A percentile compares a stretch with the other conserved stretches of the same genome.
Conservation (phyloP, 2,329 filamentous ascomycete species). For the Hyphodiscus sp. region DNA sequence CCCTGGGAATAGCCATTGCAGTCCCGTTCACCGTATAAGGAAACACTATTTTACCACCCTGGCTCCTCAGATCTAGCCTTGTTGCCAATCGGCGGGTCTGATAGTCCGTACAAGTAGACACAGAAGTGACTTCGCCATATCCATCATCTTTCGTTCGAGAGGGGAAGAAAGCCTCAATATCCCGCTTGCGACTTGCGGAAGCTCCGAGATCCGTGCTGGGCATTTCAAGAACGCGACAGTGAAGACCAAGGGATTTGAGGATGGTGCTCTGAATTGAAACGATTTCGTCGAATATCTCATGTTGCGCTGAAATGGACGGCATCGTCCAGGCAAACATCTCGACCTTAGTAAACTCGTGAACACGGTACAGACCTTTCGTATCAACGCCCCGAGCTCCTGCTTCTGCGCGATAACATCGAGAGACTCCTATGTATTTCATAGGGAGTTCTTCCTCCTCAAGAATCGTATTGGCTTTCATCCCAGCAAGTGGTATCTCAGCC, state of each 20-base stretch:
- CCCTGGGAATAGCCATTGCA: conserved; percentile 81
- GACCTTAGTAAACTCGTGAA: conserved; percentile 98
- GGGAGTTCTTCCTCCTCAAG: conserved; percentile 64
- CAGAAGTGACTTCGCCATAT: conserved; percentile 90
- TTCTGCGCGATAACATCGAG: conserved; percentile 92
- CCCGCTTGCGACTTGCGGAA: conserved; percentile 76
- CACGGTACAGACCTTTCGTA: conserved; percentile 90
- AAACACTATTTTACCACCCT: conserved; percentile 55
- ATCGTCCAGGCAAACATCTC: conserved; percentile 92
- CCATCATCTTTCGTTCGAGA: conserved; percentile 64
- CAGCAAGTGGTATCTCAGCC: conserved; percentile 90
- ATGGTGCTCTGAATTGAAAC: conserved; percentile 82
- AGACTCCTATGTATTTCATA: conserved; percentile 73
- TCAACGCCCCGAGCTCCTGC: conserved; percentile 84
- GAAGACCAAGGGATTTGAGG: conserved; percentile 66
- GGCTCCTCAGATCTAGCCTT: conserved; percentile 49
- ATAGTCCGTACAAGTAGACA: conserved; percentile 91
- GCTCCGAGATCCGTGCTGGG: conserved; percentile 83
- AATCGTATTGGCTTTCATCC: conserved; percentile 72
- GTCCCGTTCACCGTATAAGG: conserved; percentile 93
- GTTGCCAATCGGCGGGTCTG: conserved; percentile 80
- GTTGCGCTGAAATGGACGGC: conserved; percentile 44
- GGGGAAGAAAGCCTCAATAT: conserved; percentile 94
- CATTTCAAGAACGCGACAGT: conserved; percentile 91
- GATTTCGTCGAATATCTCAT: conserved; percentile 74